Base-by-base conservation (phyloP, 768 basidiomycete genomes). In the Pisolithus albus region DNA sequence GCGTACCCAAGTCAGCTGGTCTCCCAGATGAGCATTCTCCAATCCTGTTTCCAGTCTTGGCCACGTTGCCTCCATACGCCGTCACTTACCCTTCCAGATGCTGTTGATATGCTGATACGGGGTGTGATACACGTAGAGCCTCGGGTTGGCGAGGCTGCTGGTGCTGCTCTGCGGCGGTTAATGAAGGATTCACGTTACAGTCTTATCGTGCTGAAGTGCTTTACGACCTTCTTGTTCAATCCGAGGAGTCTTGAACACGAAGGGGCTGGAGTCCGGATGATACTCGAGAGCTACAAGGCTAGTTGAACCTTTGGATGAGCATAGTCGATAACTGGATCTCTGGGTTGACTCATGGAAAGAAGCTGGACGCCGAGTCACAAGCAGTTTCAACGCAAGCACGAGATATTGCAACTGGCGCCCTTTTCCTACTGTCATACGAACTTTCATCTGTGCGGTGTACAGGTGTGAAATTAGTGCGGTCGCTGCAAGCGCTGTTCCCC, bases 81-180 rank as follows among this genome's bases (percentile, higher is more conserved):
- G 4, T 71, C 71, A 4, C 66, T 80, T 30, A 59, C 79, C 40
- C 64, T 86, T 45, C 63, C 74, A 10, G 84, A 86, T 40, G 79
- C 83, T 0, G 74, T 91, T 47, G 86, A 91, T 56, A 82, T 91
- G 75, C 78, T 94, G 23, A 72, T 93, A 43, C 79, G 82, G 32
- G 88, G 87, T 2, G 78, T 90, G n/a, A 75, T 90, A 23, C 93
- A 95, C 57, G 82, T 92, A 28, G 91, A 96, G 56, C 87, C 89
- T 1, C 59, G 70, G 2, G 73, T 95, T 1, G 79, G 78, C 36
- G 82, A 85, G n/a, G 79, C 79, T 15, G 85, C 93, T 0, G 74
- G 72, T 26, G 71, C 72, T 3, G 83, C 90, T 11, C 63, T 95
- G 56, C 82, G 79, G 52, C 79, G 92, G 21, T 81, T 92, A 56